Percentiles rank a stretch among this genome's conserved stretches.
Evolutionary conservation across 208 protist genomes (phyloP).

Genomic region (Acanthamoeba rhysodes): DNA sequence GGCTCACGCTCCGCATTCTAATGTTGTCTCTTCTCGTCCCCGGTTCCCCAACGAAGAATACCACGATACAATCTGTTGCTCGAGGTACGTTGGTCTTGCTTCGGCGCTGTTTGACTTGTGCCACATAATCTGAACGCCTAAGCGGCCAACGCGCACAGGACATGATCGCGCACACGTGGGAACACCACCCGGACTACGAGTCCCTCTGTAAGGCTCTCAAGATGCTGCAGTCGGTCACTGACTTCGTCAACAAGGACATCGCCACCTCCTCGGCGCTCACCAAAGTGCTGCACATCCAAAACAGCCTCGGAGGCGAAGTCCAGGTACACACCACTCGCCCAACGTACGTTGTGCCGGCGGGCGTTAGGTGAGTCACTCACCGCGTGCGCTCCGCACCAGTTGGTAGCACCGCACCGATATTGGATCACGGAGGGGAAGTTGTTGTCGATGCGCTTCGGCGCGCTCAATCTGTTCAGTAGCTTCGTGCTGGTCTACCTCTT

Average conservation of each 20-base stretch:
- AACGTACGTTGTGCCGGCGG: not conserved
- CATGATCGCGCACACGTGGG: conserved; percentile 72
- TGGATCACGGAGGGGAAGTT: conserved; percentile 64
- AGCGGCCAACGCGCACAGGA: not conserved
- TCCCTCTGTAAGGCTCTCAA: conserved; percentile 59
- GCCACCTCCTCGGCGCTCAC: conserved; percentile 54
- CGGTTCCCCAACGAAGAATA: not conserved
- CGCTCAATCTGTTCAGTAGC: conserved; percentile 46
- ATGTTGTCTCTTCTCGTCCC: not conserved
- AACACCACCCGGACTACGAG: conserved; percentile 70
- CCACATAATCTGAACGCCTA: not conserved
- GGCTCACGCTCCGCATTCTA: not conserved
- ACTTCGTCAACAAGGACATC: conserved; percentile 76
- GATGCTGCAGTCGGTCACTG: conserved; percentile 66
- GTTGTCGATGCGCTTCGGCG: conserved; percentile 50
- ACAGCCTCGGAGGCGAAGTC: conserved; percentile 67
- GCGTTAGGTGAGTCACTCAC: not conserved
- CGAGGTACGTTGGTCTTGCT: not conserved
- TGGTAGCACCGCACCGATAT: conserved; percentile 54
- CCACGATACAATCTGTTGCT: conserved; percentile 65
- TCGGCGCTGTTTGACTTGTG: not conserved
- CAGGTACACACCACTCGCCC: not conserved
- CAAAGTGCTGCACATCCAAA: conserved; percentile 66
- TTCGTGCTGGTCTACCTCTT: conserved; percentile 60
- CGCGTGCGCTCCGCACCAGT: not conserved